Base-by-base conservation (phyloP, 169 alveolate genomes). In the Cryptosporidium andersoni region DNA sequence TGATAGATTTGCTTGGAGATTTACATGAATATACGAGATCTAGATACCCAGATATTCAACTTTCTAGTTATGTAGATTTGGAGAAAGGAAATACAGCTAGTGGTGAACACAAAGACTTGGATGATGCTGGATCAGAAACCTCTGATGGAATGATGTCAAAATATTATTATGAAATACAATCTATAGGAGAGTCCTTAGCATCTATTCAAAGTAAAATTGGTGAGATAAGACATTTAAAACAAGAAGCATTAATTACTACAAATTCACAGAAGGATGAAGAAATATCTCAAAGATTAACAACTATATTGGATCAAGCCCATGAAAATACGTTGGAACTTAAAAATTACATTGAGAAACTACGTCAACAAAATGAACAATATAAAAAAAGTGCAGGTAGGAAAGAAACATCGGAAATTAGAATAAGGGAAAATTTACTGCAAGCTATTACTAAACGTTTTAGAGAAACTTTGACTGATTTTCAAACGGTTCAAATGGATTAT, bases 361-460 rank as follows among this genome's bases (percentile, higher is more conserved):
- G 80, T 58, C 4, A 36, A 5, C 88, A 80, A 63, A 90, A 90
- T 60, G 53, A 37, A 8, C 25, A 42, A 9, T 80, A 85, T 0
- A 80, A 81, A 16, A 62, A 49, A 36, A 60, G 48, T 47, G 85
- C 85, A 2, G 60, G 45, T 42, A 45, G 80, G 12, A 65, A 60
- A 37, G 80, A 55, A 47, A 52, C 81, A 9, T 4, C 80, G 34
- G 92, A 82, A 53, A 81, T 64, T 16, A 49, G 65, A 64, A 90
- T 90, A 14, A 66, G 92, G 12, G 65, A 82, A 2, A 90, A 90
- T 45, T 51, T 90, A 49, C 82, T 81, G 47, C 89, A 66, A 40
- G 67, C 91, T 14, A 80, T 90, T 25, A 63, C 91, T 6, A 74
- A 81, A 40, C 80, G 88, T 52, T 82, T 90, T 39, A 81, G 85